phyloP scores from a whole-genome alignment of 805 yeast genomes.

The Wickerhamiella brachini region DNA sequence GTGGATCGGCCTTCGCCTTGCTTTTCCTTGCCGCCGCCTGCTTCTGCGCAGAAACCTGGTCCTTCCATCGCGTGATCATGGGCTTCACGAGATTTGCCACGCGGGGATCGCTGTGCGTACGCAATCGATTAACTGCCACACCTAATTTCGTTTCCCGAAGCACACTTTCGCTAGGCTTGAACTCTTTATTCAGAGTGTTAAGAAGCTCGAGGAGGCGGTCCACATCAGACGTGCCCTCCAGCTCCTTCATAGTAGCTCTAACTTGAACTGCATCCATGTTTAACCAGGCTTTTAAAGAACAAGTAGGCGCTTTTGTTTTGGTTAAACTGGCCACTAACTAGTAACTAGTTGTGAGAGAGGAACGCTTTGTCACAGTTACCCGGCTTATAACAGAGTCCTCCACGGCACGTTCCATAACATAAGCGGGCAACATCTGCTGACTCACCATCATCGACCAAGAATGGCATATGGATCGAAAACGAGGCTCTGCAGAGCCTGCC shows the following conservation, averaged over 20 bases:
- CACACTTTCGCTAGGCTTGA: constrained; percentile 71
- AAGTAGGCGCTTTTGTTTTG: background rate
- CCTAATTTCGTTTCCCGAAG: constrained; percentile 94
- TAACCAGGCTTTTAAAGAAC: background rate
- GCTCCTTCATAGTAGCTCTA: constrained; percentile 32
- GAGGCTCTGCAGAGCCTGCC: too few species aligned
- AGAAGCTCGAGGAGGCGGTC: constrained; percentile 54
- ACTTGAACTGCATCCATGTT: constrained; percentile 15
- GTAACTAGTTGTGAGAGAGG: background rate
- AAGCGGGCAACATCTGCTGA: too few species aligned
- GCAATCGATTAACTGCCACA: constrained; percentile 81
- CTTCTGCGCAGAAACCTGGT: constrained; percentile 45
- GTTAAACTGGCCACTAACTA: background rate
- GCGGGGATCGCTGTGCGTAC: constrained; percentile 48
- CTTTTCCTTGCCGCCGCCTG: constrained; percentile 4
- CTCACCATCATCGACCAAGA: too few species aligned
- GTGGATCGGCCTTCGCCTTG: constrained; percentile 1
- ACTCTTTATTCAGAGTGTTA: constrained; percentile 50
- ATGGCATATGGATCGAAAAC: too few species aligned
- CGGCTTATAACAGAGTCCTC: background rate
- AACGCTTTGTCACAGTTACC: background rate
- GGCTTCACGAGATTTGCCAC: constrained; percentile 60
- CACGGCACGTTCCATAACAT: too few species aligned
- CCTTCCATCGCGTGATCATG: constrained; percentile 83
- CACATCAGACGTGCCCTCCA: constrained; percentile 61